Evolutionary conservation across 352 stramenopile genomes (phyloP), one percentile per base, ranked within the genome.

Genomic region (Globisporangium spiculum): DNA sequence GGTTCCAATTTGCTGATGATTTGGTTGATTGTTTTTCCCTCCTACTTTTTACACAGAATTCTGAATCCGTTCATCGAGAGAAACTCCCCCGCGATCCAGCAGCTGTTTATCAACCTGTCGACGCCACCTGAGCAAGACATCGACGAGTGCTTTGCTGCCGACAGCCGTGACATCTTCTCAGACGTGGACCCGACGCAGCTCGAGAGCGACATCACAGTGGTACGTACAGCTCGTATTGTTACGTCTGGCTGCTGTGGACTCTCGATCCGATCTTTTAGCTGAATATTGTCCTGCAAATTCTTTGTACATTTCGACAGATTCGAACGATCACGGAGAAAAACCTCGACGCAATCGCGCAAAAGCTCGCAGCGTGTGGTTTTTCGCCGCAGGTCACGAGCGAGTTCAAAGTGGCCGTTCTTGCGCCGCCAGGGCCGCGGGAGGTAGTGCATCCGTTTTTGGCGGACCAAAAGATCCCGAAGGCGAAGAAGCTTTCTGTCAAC

Each of bases 41-140:
- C 1, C 14, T 34, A 41, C 34, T 32, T 10, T 54, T 27, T 20
- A 38, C 22, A 57, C 27, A 94, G 88, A 64, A 83, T 94, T 32
- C 74, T 96, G 53, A 96, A 96, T 75, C 79, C 84, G 46, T 96
- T 96, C 70, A 95, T 96, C 60, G 83, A 93, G 59, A 79, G 80
- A 26, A 96, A 96, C 56, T 90, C 89, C 3, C 70, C 78, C 10
- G 77, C 74, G 27, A 94, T 96, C 61, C 80, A 94, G 65, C 74
- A 82, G n/a, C 73, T 96, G 0, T 96, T 94, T 61, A 78, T 78
- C 46, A 81, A 87, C 16, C 72, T 96, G 55, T 84, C 87, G 26
- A 80, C 88, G 58, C 75, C 80, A 4, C 87, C 84, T 3, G 72
- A 76, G 22, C 74, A 79, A 59, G 80, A 90, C 63, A 89, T 94